Evolutionary conservation across 768 basidiomycete species (phyloP).

Genomic region (Calocera viscosa): DNA sequence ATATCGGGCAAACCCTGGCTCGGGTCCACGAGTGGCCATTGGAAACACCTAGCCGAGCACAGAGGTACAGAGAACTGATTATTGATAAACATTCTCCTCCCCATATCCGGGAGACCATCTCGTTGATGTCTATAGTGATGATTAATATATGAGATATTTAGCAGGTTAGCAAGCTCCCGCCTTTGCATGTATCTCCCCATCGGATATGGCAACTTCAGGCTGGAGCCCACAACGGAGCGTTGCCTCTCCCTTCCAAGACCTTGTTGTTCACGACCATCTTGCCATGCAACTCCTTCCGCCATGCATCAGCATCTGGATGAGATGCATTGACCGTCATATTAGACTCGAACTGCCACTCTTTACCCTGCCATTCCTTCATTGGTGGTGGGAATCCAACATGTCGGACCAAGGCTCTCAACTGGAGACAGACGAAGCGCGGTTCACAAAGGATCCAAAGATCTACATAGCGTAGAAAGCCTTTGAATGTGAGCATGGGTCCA

Average conservation of each 20-base stretch:
- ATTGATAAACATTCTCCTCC: too few species aligned
- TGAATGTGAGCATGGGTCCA: constrained; percentile 2
- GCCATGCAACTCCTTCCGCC: neutral
- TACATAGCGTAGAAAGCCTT: neutral
- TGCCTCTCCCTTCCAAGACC: neutral
- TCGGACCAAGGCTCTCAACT: neutral
- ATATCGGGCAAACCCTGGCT: too few species aligned
- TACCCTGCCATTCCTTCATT: neutral
- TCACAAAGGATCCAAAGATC: constrained; percentile 4
- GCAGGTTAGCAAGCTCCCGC: too few species aligned
- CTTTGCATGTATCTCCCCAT: too few species aligned
- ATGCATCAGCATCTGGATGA: neutral
- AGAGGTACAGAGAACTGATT: too few species aligned
- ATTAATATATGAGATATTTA: too few species aligned
- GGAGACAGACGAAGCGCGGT: neutral
- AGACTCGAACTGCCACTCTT: neutral
- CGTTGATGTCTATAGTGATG: too few species aligned
- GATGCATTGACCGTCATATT: neutral
- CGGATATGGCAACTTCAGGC: neutral
- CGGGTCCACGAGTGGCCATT: too few species aligned
- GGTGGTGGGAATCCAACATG: neutral
- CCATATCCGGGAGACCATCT: too few species aligned
- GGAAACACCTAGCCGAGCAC: too few species aligned
- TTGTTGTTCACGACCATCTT: neutral
- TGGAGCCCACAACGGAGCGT: neutral